These are phyloP conservation scores for Heliosperma pusillum DNA, from an alignment of 148 eudicot species.

Conservation along the genomic window DNA sequence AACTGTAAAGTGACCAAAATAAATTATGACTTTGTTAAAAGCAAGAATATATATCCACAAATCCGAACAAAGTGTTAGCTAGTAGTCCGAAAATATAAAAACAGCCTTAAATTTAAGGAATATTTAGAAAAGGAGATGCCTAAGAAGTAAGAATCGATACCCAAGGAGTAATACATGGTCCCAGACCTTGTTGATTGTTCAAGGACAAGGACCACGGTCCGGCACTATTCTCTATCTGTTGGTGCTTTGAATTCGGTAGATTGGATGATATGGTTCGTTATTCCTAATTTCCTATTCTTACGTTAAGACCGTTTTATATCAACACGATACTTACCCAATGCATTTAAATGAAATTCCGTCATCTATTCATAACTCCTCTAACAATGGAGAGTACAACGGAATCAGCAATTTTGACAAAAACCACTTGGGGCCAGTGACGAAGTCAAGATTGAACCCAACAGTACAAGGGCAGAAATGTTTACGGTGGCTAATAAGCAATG, in stretches of 20 bases:
- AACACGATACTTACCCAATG: no score
- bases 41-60: background rate
- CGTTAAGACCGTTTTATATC: no score
- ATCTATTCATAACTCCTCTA: no score
- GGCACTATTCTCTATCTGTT: background rate
- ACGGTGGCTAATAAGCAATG: no score
- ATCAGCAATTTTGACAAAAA: no score
- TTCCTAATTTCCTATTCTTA: no score
- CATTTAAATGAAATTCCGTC: no score
- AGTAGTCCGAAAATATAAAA: background rate
- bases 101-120: background rate
- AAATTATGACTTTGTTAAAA: background rate
- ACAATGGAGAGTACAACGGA: no score
- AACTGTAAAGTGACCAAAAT: background rate
- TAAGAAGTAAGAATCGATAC: background rate
- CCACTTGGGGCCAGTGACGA: no score
- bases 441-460: no score
- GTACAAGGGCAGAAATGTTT: no score
- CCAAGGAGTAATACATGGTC: background rate
- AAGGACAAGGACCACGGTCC: constrained; percentile 10
- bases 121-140: constrained; percentile 7
- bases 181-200: background rate
- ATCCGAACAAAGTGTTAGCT: constrained; percentile 2
- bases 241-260: background rate
- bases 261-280: no score